A percentile compares a stretch with the other conserved stretches of the same genome.
Conservation (phyloP, 108 stramenopile species). For the Discostella stelligeroides region DNA sequence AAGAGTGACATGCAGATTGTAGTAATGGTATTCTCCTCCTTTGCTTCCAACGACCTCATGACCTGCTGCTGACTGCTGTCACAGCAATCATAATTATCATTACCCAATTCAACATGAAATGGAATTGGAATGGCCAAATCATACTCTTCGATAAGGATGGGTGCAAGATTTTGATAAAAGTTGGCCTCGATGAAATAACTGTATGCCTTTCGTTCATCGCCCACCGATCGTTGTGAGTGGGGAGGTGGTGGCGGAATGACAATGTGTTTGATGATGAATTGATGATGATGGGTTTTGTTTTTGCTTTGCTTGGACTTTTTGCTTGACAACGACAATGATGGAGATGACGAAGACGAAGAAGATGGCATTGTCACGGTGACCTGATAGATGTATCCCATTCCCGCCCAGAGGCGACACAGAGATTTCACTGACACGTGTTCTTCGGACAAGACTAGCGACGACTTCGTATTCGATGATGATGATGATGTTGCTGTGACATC, state of each 20-base stretch:
- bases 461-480: background rate
- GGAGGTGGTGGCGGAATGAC: constrained; percentile 46
- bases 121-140: constrained; percentile 41
- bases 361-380: constrained; percentile 18
- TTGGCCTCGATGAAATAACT: constrained; percentile 73
- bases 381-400: constrained; percentile 76
- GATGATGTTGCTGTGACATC: background rate
- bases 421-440: constrained; percentile 1
- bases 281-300: background rate
- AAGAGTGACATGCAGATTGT: constrained; percentile 54
- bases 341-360: background rate
- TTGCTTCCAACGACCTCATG: too few species aligned
- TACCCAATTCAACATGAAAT: constrained; percentile 51
- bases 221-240: constrained; percentile 34
- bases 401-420: constrained; percentile 21
- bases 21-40: constrained; percentile 11
- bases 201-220: constrained; percentile 68
- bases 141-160: constrained; percentile 14
- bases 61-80: background rate
- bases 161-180: constrained; percentile 62
- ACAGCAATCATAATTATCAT: constrained; percentile 11
- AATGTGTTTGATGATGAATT: constrained; percentile 59
- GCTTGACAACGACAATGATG: constrained; percentile 5
- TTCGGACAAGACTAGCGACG: constrained; percentile 1
- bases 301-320: background rate